Evolutionary conservation across 306 rosid species (phyloP), one percentile per base, ranked within the genome.

Genomic region (Ceratonia siliqua): DNA sequence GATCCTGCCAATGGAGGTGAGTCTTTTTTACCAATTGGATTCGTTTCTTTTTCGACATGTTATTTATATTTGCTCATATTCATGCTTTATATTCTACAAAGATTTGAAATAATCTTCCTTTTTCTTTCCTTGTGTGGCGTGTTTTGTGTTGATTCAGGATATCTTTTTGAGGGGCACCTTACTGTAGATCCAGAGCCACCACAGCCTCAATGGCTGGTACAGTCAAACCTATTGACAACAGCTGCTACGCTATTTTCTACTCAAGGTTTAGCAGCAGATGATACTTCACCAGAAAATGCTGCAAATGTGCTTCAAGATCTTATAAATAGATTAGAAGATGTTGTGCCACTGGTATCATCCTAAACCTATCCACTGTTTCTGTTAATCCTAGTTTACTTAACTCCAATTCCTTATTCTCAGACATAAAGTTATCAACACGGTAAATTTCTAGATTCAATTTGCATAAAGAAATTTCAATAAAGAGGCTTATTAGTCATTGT

Each of bases 91-190:
- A 59, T 30, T 65, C 41, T 46, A 36, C 32, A 21, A 35, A 20
- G 20, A 22, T 42, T 42, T 32, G 22, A 62, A 66, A 12, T 57
- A 42, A 41, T 54, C 32, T 48, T 48, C n/a, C 8, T 20, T 14
- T 24, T 8, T 52, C 20, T 56, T 22, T 1, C 12, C 9, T 2
- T 35, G 15, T 41, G 70, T 18, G 56, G 21, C 2, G 0, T 10
- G 36, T 52, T 35, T 58, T 48, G 0, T 71, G 66, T 38, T 57
- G 78, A 62, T 82, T 82, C 71, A 92, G 97, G 97, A 33, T 94
- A 88, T 82, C 90, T 94, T 39, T 94, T 94, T 83, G 99, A 94
- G 91, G 97, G 98, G 32, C 96, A 92, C 82, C 90, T 92, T 56
- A 94, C 99, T 0, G 89, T 92, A 70, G 99, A 90, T 90, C 89